Base-by-base conservation (phyloP, 345 rosid species). In the Sisymbrium irio region DNA sequence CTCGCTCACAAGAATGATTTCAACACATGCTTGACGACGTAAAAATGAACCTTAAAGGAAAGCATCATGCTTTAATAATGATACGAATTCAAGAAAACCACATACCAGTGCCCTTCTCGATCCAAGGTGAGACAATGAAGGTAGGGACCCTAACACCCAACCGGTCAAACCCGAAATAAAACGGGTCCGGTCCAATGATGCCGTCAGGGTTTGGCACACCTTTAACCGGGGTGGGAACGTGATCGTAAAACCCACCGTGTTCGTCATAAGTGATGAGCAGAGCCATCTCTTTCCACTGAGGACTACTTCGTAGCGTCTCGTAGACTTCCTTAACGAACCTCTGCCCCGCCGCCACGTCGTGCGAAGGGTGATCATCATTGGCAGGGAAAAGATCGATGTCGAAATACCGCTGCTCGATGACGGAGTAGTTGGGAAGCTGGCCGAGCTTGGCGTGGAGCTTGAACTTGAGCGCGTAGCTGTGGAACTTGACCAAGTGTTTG, bases 241-340 rank as follows among this genome's bases (percentile, higher is more conserved):
- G 99, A 61, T 95, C 99, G n/a, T 86, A 95, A 66, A 95, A 92
- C 39, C 99, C 99, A 3, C 99, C 99, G 11, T 92, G 99, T 62
- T 95, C 98, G 27, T 95, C 99, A 45, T 95, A 95, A 3, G 99
- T 95, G 7, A 95, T 90, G 80, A 92, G 28, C 73, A 95, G 30
- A 15, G 98, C 99, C 92, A 82, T 87, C 79, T 95, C 99, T 2
- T 92, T 80, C 98, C 99, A 95, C 89, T 95, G 99, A 8, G 99
- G 98, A 55, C 99, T 95, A 3, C 83, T 82, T 79, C 99, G 75
- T 65, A 95, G 74, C 46, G 81, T 92, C 85, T 95, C 98, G 65
- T 95, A 95, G 39, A 95, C 94, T 77, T 95, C 98, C 89, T 92
- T 95, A 77, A 95, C 89, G 50, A 95, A 92, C 80, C 60, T 81